Conservation (phyloP, 2,329 filamentous ascomycete genomes). For the Colletotrichum plurivorum region DNA sequence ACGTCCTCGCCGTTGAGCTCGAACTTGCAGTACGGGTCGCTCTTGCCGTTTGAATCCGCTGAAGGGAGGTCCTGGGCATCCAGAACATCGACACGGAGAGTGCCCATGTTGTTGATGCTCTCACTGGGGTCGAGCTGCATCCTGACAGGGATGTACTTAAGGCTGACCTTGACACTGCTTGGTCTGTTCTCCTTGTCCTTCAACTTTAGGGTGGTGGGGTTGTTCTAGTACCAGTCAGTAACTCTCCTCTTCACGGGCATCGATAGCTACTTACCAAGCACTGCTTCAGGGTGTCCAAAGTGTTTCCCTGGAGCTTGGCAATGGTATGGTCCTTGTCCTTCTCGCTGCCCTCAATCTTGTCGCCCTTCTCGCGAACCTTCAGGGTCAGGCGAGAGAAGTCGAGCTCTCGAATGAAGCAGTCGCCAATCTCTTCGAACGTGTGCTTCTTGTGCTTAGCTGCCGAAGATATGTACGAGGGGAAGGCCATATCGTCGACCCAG, state of each 20-base stretch:
- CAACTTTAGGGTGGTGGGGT: constrained; percentile 85
- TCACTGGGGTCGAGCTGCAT: constrained; percentile 96
- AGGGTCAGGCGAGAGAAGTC: constrained; percentile 95
- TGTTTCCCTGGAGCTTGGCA: constrained; percentile 87
- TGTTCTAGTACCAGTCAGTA: constrained; percentile 72
- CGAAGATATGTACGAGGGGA: constrained; percentile 87
- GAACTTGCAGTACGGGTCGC: constrained; percentile 97
- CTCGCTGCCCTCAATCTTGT: constrained; percentile 74
- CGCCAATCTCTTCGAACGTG: constrained; percentile 92
- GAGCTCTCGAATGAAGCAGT: constrained; percentile 96
- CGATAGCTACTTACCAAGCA: constrained; percentile 74
- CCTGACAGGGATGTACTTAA: constrained; percentile 94
- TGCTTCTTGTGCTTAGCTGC: constrained; percentile 78
- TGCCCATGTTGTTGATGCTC: constrained; percentile 99
- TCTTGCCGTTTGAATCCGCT: constrained; percentile 96
- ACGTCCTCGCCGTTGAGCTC: constrained; percentile 89
- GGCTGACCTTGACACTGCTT: constrained; percentile 88
- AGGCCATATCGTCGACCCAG: constrained; percentile 94
- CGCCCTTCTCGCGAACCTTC: constrained; percentile 84
- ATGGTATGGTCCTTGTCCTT: constrained; percentile 82
- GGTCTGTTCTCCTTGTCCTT: constrained; percentile 82
- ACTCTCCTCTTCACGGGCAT: too few species aligned
- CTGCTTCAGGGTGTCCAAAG: constrained; percentile 88
- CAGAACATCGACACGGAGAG: constrained; percentile 91
- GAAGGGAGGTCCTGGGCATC: constrained; percentile 91